Percentiles rank a stretch among this genome's conserved stretches.
Conservation (phyloP, 208 protist species). For the Crithidia bombi region DNA sequence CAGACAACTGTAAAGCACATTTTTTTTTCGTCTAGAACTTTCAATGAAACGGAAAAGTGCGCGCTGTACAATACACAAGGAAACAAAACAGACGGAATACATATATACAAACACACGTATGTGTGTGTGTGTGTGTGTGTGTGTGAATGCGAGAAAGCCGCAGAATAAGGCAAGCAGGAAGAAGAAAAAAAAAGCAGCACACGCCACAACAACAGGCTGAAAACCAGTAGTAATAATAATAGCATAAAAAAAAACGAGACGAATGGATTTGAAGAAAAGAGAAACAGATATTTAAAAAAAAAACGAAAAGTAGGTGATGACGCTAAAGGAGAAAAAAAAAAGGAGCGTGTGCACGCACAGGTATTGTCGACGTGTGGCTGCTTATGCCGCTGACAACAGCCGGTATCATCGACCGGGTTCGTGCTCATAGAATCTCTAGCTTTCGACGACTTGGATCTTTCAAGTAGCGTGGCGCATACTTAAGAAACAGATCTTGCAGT, state of each 20-base stretch:
- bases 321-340: not conserved
- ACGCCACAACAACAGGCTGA: not conserved
- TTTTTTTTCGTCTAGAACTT: too few relatives aligned
- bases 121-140: too few relatives aligned
- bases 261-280: not conserved
- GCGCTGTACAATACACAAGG: not conserved
- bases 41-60: conserved; percentile 5
- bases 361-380: too few relatives aligned
- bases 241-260: not conserved
- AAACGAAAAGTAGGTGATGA: not conserved
- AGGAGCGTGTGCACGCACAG: not conserved
- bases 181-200: conserved; percentile 2
- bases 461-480: conserved; percentile 45
- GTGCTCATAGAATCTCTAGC: conserved; percentile 30
- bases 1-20: not conserved
- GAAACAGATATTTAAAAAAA: not conserved
- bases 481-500: conserved; percentile 46
- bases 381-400: too few relatives aligned
- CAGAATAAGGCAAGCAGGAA: not conserved
- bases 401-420: too few relatives aligned
- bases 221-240: not conserved
- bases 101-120: not conserved
- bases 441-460: conserved; percentile 31
- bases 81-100: not conserved
- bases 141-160: too few relatives aligned